Evolutionary conservation across 371 early-diverging fungal genomes (phyloP).

Genomic region (Rhizopus arrhizus): DNA sequence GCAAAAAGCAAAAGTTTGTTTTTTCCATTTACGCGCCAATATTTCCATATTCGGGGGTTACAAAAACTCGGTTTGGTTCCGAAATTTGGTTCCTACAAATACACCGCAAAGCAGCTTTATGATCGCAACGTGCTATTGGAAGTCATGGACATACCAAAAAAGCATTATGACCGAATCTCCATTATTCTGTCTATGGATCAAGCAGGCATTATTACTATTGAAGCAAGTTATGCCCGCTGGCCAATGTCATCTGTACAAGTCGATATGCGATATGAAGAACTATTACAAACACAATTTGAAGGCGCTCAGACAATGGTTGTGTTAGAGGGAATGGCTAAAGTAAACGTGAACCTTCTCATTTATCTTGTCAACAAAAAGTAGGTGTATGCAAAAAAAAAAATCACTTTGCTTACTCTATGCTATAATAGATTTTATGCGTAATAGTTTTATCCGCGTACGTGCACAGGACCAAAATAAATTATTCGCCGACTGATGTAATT

Average conservation of each 20-base stretch:
- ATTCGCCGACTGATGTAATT: too few species aligned
- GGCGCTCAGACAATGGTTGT: slow-evolving; percentile 85
- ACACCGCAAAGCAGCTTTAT: slow-evolving; percentile 89
- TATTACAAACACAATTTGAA: slow-evolving; percentile 92
- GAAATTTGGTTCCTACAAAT: slow-evolving; percentile 97
- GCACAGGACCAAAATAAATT: too few species aligned
- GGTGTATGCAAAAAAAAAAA: slow-evolving; percentile 12
- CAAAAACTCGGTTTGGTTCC: slow-evolving; percentile 87
- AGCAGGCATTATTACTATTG: slow-evolving; percentile 86
- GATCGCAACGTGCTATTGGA: slow-evolving; percentile 91
- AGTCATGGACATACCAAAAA: slow-evolving; percentile 77
- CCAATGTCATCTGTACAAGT: slow-evolving; percentile 75
- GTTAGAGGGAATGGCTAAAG: slow-evolving; percentile 89
- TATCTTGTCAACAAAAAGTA: slow-evolving; percentile 97
- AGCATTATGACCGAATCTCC: slow-evolving; percentile 86
- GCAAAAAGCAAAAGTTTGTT: slow-evolving; percentile 70
- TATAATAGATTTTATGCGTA: slow-evolving; percentile 30
- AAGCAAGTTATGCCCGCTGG: slow-evolving; percentile 81
- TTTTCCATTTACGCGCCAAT: slow-evolving; percentile 90
- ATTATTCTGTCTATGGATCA: slow-evolving; percentile 92
- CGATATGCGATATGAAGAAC: slow-evolving; percentile 88
- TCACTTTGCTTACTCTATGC: neutral
- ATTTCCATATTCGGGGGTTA: slow-evolving; percentile 87
- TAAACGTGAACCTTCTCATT: slow-evolving; percentile 93
- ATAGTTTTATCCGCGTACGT: neutral